Conservation (phyloP, 2,329 filamentous ascomycete genomes). For the Geosmithia putterillii region DNA sequence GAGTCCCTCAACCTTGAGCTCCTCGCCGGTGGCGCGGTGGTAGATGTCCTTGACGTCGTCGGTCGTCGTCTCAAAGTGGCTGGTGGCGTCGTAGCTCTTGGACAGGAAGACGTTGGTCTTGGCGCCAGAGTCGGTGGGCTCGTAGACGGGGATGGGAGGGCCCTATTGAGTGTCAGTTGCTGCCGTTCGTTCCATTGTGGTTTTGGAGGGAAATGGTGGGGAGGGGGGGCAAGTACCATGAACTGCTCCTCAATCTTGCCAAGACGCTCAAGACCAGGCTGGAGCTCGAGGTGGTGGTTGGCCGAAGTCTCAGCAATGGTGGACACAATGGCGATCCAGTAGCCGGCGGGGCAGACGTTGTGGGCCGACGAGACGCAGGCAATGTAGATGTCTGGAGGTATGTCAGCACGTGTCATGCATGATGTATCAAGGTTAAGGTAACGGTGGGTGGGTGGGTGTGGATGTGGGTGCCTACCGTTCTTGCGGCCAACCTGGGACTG, state of each 20-base stretch:
- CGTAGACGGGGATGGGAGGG: constrained; percentile 83
- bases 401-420: background rate
- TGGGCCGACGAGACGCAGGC: constrained; percentile 91
- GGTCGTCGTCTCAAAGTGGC: constrained; percentile 85
- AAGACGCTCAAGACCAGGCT: constrained; percentile 82
- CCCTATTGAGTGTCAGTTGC: constrained; percentile 28
- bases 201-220: background rate
- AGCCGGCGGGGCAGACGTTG: constrained; percentile 97
- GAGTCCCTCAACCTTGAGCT: constrained; percentile 78
- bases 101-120: constrained; percentile 94
- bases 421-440: background rate
- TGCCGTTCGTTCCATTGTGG: background rate
- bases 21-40: constrained; percentile 67
- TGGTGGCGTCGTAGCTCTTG: constrained; percentile 96
- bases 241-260: constrained; percentile 95
- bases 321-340: constrained; percentile 97
- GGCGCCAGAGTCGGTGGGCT: constrained; percentile 70
- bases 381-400: constrained; percentile 76
- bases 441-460: too few species aligned
- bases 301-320: constrained; percentile 86
- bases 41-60: constrained; percentile 96
- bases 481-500: constrained; percentile 95
- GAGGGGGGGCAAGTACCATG: constrained; percentile 44
- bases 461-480: constrained; percentile 60
- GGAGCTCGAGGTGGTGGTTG: constrained; percentile 93